Conservation (phyloP, 805 yeast genomes). For the Candida cerambycidarum region DNA sequence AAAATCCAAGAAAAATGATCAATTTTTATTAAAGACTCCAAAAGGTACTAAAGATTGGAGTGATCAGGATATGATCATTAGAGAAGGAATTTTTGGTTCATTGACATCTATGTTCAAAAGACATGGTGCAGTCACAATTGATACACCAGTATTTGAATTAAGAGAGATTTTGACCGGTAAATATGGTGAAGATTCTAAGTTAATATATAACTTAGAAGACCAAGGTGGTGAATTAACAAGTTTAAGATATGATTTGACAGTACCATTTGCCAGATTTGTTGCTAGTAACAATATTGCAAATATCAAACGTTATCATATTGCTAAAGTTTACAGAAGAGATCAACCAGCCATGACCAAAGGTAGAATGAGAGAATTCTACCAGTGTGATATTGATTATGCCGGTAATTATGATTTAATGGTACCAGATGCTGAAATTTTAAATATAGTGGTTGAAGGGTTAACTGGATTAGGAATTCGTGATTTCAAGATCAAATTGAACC, state of each 20-base stretch:
- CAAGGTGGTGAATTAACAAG: constrained; percentile 99
- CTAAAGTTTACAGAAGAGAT: constrained; percentile 97
- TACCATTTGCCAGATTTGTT: constrained; percentile 95
- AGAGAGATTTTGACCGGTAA: constrained; percentile 95
- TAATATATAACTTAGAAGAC: constrained; percentile 93
- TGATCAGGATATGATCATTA: constrained; percentile 93
- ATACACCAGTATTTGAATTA: constrained; percentile 96
- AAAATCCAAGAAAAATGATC: constrained; percentile 32
- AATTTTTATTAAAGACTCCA: constrained; percentile 86
- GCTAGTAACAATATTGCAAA: constrained; percentile 91
- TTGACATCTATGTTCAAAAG: constrained; percentile 77
- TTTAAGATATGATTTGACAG: constrained; percentile 93
- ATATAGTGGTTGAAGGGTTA: constrained; percentile 81
- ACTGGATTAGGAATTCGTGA: constrained; percentile 80
- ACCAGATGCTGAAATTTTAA: constrained; percentile 89
- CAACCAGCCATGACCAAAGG: constrained; percentile 99
- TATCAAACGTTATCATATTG: constrained; percentile 94
- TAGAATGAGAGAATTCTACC: constrained; percentile 99
- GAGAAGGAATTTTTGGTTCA: constrained; percentile 81
- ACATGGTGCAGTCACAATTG: constrained; percentile 98
- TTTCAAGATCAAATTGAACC: constrained; percentile 90
- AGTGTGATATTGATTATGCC: constrained; percentile 97
- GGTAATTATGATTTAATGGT: constrained; percentile 93
- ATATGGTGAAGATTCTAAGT: constrained; percentile 97
- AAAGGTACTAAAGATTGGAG: constrained; percentile 99